A percentile compares a stretch with the other conserved stretches of the same genome.
phyloP scores from a whole-genome alignment of 2,329 filamentous ascomycete genomes.

The Aspergillus hortae region DNA sequence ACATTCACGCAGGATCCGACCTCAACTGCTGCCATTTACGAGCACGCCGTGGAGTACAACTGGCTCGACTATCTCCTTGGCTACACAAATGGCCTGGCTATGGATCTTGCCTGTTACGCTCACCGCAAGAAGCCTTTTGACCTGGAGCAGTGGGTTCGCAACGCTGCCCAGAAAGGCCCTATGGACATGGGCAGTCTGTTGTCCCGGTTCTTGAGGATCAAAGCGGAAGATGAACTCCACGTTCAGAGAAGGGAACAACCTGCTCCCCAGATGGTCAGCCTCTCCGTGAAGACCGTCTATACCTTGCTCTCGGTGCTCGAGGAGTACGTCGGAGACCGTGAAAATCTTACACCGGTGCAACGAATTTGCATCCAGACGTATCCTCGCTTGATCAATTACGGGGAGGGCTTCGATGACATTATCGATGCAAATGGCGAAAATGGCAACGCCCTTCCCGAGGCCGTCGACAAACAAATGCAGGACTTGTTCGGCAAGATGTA shows the following conservation, averaged over 20 bases:
- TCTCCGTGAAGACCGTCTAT: conserved; percentile 82
- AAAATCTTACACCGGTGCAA: conserved; percentile 76
- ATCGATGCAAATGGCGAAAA: conserved; percentile 80
- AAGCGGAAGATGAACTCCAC: conserved; percentile 74
- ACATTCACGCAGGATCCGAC: conserved; percentile 68
- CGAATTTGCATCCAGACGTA: conserved; percentile 88
- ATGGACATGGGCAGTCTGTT: conserved; percentile 68
- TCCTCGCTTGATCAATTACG: conserved; percentile 92
- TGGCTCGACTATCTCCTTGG: conserved; percentile 82
- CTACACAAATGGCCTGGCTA: conserved; percentile 75
- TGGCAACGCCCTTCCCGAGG: conserved; percentile 74
- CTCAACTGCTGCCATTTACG: conserved; percentile 66
- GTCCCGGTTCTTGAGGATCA: conserved; percentile 77
- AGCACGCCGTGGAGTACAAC: conserved; percentile 74
- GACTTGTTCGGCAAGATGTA: conserved; percentile 99
- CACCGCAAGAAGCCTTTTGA: conserved; percentile 79
- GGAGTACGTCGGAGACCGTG: conserved; percentile 57
- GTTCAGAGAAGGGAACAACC: conserved; percentile 68
- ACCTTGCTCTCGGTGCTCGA: conserved; percentile 76
- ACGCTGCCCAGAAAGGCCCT: conserved; percentile 61
- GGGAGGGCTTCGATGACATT: conserved; percentile 85
- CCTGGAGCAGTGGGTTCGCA: conserved; percentile 74
- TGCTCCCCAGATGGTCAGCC: conserved; percentile 65
- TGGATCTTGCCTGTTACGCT: conserved; percentile 81
- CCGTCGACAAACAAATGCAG: conserved; percentile 89